Evolutionary conservation across 148 eudicot species (phyloP).

Genomic region (Rhododendron griersonianum): DNA sequence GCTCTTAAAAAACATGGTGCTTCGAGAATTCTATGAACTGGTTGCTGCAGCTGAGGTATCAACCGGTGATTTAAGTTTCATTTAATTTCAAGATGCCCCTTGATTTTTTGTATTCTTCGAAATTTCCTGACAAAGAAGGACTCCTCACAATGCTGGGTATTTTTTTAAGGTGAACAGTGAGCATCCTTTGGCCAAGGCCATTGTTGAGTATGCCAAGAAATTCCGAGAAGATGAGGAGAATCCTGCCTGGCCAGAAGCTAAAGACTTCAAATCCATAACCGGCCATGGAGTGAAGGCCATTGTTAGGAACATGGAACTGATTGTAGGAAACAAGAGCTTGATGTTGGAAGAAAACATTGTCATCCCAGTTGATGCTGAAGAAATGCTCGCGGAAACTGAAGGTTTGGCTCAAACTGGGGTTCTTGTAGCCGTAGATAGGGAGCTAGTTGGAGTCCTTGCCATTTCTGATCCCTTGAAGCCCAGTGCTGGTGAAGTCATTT

Average conservation of each 20-base stretch:
- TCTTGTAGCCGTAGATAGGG: constrained; percentile 1
- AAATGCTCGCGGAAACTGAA: constrained; percentile 56
- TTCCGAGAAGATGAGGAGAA: not conserved
- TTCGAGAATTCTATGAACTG: constrained; percentile 62
- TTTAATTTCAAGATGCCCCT: not conserved
- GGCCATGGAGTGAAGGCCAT: constrained; percentile 4
- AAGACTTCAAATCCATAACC: not conserved
- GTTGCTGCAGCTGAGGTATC: constrained; percentile 90
- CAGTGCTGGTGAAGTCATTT: too few relatives aligned
- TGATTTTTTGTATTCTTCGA: not conserved
- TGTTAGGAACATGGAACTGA: constrained; percentile 38
- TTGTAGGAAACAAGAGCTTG: constrained; percentile 73
- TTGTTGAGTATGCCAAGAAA: constrained; percentile 1
- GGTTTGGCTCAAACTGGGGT: constrained; percentile 4
- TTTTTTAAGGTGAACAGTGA: not conserved
- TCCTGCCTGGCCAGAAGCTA: constrained; percentile 17
- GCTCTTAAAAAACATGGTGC: constrained; percentile 58
- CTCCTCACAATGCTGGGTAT: too few relatives aligned
- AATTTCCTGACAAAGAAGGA: not conserved
- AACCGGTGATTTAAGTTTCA: not conserved
- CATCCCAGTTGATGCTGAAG: constrained; percentile 60
- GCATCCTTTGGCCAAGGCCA: constrained; percentile 6
- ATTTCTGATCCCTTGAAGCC: constrained; percentile 9
- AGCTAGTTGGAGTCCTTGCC: not conserved
- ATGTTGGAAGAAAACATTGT: constrained; percentile 47